Conservation (phyloP, 163 green algal species). For the Scenedesmus sp. region DNA sequence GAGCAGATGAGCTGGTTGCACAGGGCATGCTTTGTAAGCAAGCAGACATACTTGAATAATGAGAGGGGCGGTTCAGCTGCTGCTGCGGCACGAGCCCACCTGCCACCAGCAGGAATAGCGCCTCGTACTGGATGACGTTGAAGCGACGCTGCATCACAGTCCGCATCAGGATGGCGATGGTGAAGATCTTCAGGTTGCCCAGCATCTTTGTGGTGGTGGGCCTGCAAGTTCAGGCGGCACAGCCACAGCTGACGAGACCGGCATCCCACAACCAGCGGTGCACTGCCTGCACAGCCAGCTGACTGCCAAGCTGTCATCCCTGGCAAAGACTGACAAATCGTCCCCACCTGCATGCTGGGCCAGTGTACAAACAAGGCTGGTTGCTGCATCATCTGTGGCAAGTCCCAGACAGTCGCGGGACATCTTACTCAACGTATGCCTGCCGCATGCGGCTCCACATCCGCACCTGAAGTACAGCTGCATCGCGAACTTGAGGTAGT, state of each 20-base stretch:
- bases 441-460: neutral
- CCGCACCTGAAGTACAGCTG: constrained; percentile 54
- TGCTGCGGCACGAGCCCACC: constrained; percentile 41
- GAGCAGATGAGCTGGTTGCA: too few relatives aligned
- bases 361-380: too few relatives aligned
- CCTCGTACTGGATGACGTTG: constrained; percentile 89
- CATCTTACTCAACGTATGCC: neutral
- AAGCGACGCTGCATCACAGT: constrained; percentile 82
- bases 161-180: constrained; percentile 95
- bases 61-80: neutral
- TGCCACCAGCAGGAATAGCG: constrained; percentile 93
- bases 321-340: too few relatives aligned
- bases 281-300: neutral
- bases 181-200: constrained; percentile 96
- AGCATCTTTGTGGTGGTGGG: constrained; percentile 99
- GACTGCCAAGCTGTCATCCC: neutral
- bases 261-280: neutral
- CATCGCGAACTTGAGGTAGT: constrained; percentile 89
- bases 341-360: too few relatives aligned
- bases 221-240: constrained; percentile 10
- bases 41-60: neutral
- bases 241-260: neutral
- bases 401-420: neutral
- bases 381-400: too few relatives aligned
- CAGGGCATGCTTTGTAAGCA: neutral